A percentile compares a stretch with the other conserved stretches of the same genome.
phyloP scores from a whole-genome alignment of 768 basidiomycete genomes.

The Leccinum rimulosum region DNA sequence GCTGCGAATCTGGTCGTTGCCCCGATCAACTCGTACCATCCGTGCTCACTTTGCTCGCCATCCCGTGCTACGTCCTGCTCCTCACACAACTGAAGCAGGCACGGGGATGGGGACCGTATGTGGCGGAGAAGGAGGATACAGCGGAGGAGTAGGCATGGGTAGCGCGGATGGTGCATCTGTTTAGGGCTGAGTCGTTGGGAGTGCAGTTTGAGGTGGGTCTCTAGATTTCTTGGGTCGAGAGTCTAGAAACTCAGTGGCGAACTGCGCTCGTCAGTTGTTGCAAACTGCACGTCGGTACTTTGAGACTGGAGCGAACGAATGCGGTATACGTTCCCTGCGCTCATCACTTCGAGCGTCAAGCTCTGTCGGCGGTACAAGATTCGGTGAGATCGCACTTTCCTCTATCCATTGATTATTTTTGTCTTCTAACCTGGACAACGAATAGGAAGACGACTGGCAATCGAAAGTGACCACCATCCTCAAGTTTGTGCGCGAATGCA shows the following conservation, averaged over 20 bases:
- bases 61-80: constrained; percentile 85
- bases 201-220: constrained; percentile 79
- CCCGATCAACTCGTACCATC: constrained; percentile 97
- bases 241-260: neutral
- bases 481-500: constrained; percentile 92
- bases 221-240: neutral
- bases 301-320: constrained; percentile 89
- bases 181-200: constrained; percentile 81
- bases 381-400: constrained; percentile 39
- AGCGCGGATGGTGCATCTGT: constrained; percentile 95
- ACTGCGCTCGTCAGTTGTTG: constrained; percentile 54
- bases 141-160: constrained; percentile 99
- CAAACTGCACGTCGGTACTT: constrained; percentile 91
- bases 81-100: constrained; percentile 76
- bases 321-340: constrained; percentile 61
- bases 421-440: neutral
- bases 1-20: constrained; percentile 89
- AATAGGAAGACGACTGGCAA: constrained; percentile 86
- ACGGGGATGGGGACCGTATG: constrained; percentile 57
- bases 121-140: constrained; percentile 80
- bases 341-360: constrained; percentile 76
- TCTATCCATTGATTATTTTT: neutral
- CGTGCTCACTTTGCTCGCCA: constrained; percentile 93
- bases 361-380: constrained; percentile 86
- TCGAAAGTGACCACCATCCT: constrained; percentile 82